Base-by-base conservation (phyloP, 164 flowering plant genomes). In the Taxillus chinensis region DNA sequence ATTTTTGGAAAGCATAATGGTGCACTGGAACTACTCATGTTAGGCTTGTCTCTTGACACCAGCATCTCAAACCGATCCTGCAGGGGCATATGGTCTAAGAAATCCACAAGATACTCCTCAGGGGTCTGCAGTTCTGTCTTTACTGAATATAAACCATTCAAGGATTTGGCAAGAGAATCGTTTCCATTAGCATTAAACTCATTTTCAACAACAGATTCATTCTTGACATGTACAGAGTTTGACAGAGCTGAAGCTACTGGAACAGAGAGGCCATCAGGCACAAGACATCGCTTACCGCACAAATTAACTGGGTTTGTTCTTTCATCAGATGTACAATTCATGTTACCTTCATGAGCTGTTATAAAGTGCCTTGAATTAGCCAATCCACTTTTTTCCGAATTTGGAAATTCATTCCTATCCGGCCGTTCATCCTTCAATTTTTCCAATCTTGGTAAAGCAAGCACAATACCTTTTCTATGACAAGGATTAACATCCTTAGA, bases 61-160 rank as follows among this genome's bases (percentile, higher is more conserved):
- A 78, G 70, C 72, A 81, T 57, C 71, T 74, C 81, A 40, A 84
- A 68, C 65, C 96, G 70, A 55, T 84, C 88, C 58, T 48, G 68
- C 55, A 92, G 71, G 52, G 75, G 58, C 75, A 89, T 73, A 74
- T 89, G 86, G 66, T 92, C 96, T 61, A 85, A 10, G 53, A 68
- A 71, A 73, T 86, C 89, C 55, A 8, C 71, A 55, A 10, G n/a
- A 39, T 50, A 59, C 60, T 72, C 77, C 61, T 60, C 68, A 41
- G 55, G 8, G 40, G 39, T 53, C 42, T 60, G 71, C 39, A 9
- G n/a, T 73, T 88, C 84, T 61, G 56, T 68, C 76, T 82, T 82
- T 62, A 79, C 70, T 8, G 65, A 50, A 27, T 27, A 27, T 27
- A 27, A 27, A 27, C 27, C 27, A 27, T 27, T 27, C 27, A 27